Evolutionary conservation across 306 rosid species (phyloP), one percentile per base, ranked within the genome.

Genomic region (Vachellia collinsii): DNA sequence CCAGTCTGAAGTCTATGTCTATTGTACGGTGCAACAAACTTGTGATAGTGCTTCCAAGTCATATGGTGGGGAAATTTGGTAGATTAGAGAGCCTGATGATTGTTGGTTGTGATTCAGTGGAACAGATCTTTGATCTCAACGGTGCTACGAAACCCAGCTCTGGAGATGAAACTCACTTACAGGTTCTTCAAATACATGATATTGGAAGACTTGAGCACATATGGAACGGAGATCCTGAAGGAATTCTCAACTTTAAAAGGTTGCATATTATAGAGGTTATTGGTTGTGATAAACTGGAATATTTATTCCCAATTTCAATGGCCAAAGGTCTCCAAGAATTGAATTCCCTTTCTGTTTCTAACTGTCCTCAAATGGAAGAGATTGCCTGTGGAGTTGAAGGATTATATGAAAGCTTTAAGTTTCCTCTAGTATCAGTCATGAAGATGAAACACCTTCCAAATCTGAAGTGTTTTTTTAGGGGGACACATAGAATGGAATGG

Each of bases 281-380:
- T 1, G 14, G 2, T 0, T 84, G 87, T 56, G 8, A 3, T 4
- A 6, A 7, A 5, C 13, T 84, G 47, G 0, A 43, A 23, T 25
- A 74, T 72, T n/a, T 84, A 23, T 80, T 84, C 13, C 84, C 84
- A 58, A 0, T 29, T 53, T 65, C 59, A 7, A 14, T 75, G 11
- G 75, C 75, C 19, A 51, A 4, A 74, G 4, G 0, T 51, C 58
- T 73, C 17, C 0, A 7, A 7, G 61, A 47, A 0, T 59, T 61
- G 20, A 72, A 75, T 51, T 1, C 3, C 11, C 59, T 84, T 66
- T n/a, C 6, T 61, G 42, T 80, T 1, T 0, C 0, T 1, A 0
- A 41, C 19, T 83, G 86, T 6, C 0, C 0, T 25, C 0, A 5
- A 8, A 59, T 82, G 85, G 39, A 11, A 23, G 68, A 82, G 59